Base-by-base conservation (phyloP, 345 rosid genomes). In the Arabidopsis suecica region DNA sequence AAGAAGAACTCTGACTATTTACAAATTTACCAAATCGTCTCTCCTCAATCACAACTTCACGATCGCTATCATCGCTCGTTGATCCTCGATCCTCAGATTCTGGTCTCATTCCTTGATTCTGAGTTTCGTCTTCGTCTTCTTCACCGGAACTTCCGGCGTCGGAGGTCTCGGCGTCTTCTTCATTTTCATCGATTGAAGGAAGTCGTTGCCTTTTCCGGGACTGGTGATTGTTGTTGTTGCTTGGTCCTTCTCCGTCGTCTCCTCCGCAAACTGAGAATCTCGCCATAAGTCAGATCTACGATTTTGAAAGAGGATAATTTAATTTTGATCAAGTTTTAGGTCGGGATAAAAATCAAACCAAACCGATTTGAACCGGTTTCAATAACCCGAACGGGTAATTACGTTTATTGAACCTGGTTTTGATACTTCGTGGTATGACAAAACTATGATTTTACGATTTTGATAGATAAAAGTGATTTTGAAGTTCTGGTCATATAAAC, bases 211-310 rank as follows among this genome's bases (percentile, higher is more conserved):
- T 33, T 51, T 75, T 75, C 69, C 79, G 57, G 8, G 74, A 61
- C 22, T 20, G 49, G 1, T 22, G 5, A 66, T 33, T 51, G 74
- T 33, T 51, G 74, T 33, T 51, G 74, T 51, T 33, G 69, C 79
- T 68, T 7, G 79, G 23, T 51, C 74, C 79, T 68, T 75, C 79
- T 41, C 79, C 79, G 69, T 75, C 74, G 69, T 68, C 69, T 33
- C 74, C 57, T 42, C 74, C 63, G 34, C 41, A 61, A 33, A 75
- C 38, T 9, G 79, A 75, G 68, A 75, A 75, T 54, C 48, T 68
- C 32, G 74, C 74, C 79, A 75, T n/a, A 55, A 28, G 7, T 61
- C 7, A 22, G 72, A 74, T 74, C 61, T 65, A 47, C n/a, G n/a
- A 25, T 4, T 28, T 16, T 16, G 0, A 16, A 16, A 16, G 18